Evolutionary conservation across 305 asterid species (phyloP).

Genomic region (Rubia balearica): DNA sequence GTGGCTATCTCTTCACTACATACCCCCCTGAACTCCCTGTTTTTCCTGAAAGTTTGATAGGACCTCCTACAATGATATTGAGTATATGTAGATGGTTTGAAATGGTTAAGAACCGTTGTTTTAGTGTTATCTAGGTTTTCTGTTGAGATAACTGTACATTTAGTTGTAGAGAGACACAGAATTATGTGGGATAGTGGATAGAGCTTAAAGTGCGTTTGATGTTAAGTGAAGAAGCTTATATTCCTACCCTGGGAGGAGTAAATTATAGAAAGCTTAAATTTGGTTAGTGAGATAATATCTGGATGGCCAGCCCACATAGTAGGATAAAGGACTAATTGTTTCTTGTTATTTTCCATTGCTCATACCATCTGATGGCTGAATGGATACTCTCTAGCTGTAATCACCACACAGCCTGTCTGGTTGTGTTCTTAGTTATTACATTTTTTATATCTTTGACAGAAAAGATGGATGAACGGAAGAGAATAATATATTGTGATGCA

Average conservation of each 20-base stretch:
- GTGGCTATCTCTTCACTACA: neutral
- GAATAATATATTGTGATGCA: neutral
- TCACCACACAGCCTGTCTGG: neutral
- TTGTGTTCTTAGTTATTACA: neutral
- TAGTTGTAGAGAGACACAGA: neutral
- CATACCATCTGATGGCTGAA: neutral
- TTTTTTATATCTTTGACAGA: neutral
- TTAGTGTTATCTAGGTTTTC: neutral
- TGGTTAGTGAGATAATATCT: neutral
- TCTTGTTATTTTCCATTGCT: neutral
- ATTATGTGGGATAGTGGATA: neutral
- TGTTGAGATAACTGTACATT: neutral
- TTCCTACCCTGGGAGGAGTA: neutral
- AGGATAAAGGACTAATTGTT: neutral
- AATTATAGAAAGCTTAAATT: neutral
- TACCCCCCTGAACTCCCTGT: neutral
- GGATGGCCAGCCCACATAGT: neutral
- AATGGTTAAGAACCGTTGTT: neutral
- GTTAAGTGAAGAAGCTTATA: neutral
- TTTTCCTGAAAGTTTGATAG: neutral
- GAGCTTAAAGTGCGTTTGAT: neutral
- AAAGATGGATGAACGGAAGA: neutral
- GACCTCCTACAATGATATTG: neutral
- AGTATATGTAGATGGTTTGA: neutral
- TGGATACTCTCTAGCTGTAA: slow-evolving; percentile 1